Base-by-base conservation (phyloP, 1,139 yeast genomes). In the Zygosaccharomyces sapae region DNA sequence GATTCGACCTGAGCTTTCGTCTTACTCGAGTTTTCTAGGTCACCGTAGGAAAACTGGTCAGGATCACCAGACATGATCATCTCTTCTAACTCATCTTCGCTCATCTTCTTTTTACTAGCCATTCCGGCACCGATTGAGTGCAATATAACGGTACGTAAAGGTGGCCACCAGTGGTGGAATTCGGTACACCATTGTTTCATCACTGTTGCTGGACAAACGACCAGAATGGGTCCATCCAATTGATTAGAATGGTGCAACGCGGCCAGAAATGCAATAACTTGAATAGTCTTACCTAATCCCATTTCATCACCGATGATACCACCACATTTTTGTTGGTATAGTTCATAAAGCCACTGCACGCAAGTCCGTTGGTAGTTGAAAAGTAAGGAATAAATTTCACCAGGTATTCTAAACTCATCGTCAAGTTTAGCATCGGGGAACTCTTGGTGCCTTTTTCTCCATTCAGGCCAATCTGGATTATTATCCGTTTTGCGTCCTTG, bases 141-240 rank as follows among this genome's bases (percentile, higher is more conserved):
- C 40, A 92, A 69, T 44, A 92, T 88, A 2, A 86, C 82, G 13
- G 92, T 81, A 49, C 98, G 69, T 25, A 94, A 73, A 0, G 97
- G 90, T 1, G 98, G 97, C 97, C 97, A 92, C 98, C 98, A 92
- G 43, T 84, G 76, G 59, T 92, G 98, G 48, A 92, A 81, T 65
- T 92, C 98, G 53, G 83, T 85, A 4, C 90, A 95, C 98, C 98
- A 92, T 62, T 92, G 98, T 52, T 81, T 85, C 75, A 92, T 72
- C 0, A 92, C 97, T 0, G 98, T 92, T 0, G 98, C 97, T 0
- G 98, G 98, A 50, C 96, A 95, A 0, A 92, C 97, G 36, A 92
- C 76, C 33, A 92, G 63, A 0, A 86, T 84, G 0, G 98, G 98
- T 41, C 84, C 85, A 19, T 79, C 76, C 4, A 92, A 68, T 45